Percentiles rank a stretch among this genome's conserved stretches.
These are phyloP conservation scores for Pseudofabraea citricarpa DNA, from an alignment of 2,329 filamentous ascomycete species.

Conservation along the genomic window DNA sequence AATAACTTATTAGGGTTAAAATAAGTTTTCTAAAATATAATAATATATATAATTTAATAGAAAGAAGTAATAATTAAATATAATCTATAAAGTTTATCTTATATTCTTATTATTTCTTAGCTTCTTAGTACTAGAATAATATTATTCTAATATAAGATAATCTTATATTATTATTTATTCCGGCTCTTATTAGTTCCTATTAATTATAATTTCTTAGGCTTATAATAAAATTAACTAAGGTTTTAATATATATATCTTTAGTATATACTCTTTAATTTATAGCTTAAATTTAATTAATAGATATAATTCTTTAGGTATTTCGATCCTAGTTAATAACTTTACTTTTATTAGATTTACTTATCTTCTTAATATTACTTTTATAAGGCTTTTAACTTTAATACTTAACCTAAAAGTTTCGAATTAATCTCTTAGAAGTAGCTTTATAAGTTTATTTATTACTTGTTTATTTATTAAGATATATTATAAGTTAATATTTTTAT, in stretches of 20 bases:
- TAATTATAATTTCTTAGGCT: too few species aligned
- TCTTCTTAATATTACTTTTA: background rate
- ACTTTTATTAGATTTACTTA: background rate
- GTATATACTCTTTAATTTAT: background rate
- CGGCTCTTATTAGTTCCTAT: background rate
- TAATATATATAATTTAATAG: background rate
- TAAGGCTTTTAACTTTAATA: background rate
- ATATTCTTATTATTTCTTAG: background rate
- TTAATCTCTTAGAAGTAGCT: background rate
- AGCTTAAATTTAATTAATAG: background rate
- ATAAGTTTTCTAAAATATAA: background rate
- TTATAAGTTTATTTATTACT: background rate
- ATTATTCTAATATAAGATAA: background rate
- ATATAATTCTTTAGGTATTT: background rate
- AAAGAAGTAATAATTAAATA: too few species aligned
- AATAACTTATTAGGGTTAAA: background rate
- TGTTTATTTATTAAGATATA: background rate
- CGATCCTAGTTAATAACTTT: background rate
- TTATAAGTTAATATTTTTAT: background rate
- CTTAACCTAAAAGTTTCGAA: background rate
- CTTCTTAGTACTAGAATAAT: too few species aligned
- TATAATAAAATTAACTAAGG: background rate
- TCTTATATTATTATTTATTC: background rate
- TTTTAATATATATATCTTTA: background rate
- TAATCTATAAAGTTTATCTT: background rate